A percentile compares a stretch with the other conserved stretches of the same genome.
phyloP scores from a whole-genome alignment of 1,284 basidiomycete species.

The Microbotryum intermedium region DNA sequence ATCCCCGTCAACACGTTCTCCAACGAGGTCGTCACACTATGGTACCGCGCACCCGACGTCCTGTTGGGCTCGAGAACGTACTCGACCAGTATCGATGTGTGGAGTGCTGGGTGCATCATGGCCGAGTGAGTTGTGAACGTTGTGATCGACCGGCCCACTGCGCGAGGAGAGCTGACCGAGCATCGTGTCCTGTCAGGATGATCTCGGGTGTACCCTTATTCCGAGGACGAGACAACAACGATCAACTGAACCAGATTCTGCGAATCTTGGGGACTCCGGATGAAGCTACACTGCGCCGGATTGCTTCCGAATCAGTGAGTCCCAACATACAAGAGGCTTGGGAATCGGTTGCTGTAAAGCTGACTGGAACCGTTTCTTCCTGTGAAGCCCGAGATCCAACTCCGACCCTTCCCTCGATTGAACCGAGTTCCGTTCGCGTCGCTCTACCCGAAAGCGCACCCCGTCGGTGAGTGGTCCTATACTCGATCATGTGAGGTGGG shows the following conservation, averaged over 20 bases:
- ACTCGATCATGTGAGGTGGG: not conserved
- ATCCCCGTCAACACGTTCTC: constrained; percentile 95
- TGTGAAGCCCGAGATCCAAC: constrained; percentile 73
- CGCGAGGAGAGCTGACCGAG: not conserved
- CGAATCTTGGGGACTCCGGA: constrained; percentile 93
- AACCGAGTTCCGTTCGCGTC: constrained; percentile 82
- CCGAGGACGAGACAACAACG: constrained; percentile 93
- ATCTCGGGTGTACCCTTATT: constrained; percentile 96
- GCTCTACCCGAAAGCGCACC: constrained; percentile 84
- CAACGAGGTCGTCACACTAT: constrained; percentile 93
- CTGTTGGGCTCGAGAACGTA: constrained; percentile 94
- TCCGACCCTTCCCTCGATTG: constrained; percentile 82
- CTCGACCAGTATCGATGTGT: constrained; percentile 97
- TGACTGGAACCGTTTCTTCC: not conserved
- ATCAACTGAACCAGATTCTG: constrained; percentile 96
- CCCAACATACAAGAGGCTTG: not conserved
- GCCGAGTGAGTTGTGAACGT: constrained; percentile 59
- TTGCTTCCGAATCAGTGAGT: constrained; percentile 80
- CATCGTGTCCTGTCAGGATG: constrained; percentile 39
- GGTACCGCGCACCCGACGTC: constrained; percentile 99
- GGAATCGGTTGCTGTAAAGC: not conserved
- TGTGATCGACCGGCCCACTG: too few species aligned
- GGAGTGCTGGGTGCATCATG: constrained; percentile 99
- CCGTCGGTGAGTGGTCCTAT: constrained; percentile 54
- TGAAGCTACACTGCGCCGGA: constrained; percentile 78